phyloP scores from a whole-genome alignment of 2,329 filamentous ascomycete genomes.

The Ceratocystis alfenasii region DNA sequence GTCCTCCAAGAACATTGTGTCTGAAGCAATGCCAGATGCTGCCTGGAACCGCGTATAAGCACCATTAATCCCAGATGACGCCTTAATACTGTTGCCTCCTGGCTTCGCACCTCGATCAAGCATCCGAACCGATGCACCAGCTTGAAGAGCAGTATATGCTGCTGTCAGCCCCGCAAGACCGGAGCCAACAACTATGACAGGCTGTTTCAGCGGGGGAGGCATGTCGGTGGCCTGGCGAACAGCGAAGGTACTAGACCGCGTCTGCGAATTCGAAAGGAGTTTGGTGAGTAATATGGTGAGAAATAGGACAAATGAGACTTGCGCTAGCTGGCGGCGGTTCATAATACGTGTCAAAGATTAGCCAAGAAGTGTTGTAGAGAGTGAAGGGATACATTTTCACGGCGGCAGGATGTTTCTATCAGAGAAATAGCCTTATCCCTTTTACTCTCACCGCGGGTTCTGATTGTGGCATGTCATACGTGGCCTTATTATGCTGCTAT shows the following conservation, averaged over 20 bases:
- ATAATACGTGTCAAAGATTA: conserved; percentile 1
- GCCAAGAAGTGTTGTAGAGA: neutral
- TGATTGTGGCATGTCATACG: conserved; percentile 1
- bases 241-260: neutral
- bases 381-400: neutral
- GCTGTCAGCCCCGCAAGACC: conserved; percentile 52
- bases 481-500: neutral
- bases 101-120: conserved; percentile 49
- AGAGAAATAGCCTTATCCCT: neutral
- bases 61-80: conserved; percentile 54
- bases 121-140: conserved; percentile 42
- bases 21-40: conserved; percentile 28
- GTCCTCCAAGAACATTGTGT: conserved; percentile 39
- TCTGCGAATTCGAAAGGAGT: neutral
- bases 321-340: conserved; percentile 4
- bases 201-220: conserved; percentile 20
- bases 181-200: conserved; percentile 51
- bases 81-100: conserved; percentile 55
- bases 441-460: neutral
- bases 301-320: conserved; percentile 2
- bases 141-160: conserved; percentile 42
- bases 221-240: neutral
- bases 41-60: conserved; percentile 47
- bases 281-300: neutral
- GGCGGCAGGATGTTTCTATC: neutral